phyloP scores from a whole-genome alignment of 306 rosid species.

The Quercus gilva region DNA sequence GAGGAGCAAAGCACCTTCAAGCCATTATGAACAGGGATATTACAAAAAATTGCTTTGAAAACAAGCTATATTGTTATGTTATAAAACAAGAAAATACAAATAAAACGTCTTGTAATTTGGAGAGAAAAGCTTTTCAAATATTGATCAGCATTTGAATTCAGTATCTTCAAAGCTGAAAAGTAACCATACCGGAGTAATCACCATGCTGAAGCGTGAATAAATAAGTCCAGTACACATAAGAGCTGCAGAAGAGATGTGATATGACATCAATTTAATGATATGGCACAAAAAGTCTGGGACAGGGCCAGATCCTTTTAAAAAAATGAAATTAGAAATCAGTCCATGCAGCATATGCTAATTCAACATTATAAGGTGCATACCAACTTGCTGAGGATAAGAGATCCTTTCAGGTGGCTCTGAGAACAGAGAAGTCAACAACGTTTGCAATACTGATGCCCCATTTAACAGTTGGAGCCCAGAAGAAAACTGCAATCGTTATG shows the following conservation, averaged over 20 bases:
- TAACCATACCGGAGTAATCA: slow-evolving; percentile 19
- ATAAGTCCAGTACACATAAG: slow-evolving; percentile 17
- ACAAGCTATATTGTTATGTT: neutral
- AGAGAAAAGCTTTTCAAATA: neutral
- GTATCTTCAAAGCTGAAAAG: neutral
- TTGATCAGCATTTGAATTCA: neutral
- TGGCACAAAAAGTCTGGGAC: neutral
- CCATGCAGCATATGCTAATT: neutral
- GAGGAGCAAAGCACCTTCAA: neutral
- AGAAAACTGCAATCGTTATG: slow-evolving; percentile 1
- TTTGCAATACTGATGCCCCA: slow-evolving; percentile 29
- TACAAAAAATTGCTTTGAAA: neutral
- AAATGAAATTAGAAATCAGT: neutral
- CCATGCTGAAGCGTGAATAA: slow-evolving; percentile 24
- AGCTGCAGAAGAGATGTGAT: slow-evolving; percentile 3
- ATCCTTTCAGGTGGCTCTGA: slow-evolving; percentile 9
- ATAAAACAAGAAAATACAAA: neutral
- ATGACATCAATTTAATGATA: neutral
- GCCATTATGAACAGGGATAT: neutral
- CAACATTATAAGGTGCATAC: neutral
- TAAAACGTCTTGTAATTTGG: neutral
- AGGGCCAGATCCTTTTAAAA: neutral
- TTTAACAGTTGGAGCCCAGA: slow-evolving; percentile 31
- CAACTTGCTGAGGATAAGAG: slow-evolving; percentile 20
- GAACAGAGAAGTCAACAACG: slow-evolving; percentile 24